A percentile compares a stretch with the other conserved stretches of the same genome.
Evolutionary conservation across 805 yeast species (phyloP).

Genomic region (Wickerhamiella nectarea): DNA sequence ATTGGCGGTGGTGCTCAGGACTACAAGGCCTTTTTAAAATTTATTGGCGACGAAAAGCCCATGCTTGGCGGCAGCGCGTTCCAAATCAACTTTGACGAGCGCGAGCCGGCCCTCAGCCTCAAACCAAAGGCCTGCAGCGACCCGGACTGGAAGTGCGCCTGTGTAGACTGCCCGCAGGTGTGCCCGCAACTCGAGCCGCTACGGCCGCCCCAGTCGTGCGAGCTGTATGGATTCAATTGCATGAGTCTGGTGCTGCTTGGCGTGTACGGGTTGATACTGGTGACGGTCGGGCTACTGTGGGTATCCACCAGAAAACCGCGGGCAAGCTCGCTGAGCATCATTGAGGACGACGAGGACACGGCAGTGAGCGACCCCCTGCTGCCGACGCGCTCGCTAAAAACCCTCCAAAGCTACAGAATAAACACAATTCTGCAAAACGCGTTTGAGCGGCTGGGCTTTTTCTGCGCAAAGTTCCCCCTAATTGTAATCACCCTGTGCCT

Average conservation of each 20-base stretch:
- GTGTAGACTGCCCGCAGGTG: slow-evolving; percentile 72
- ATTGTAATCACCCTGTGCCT: slow-evolving; percentile 34
- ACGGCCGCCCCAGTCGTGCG: slow-evolving; percentile 32
- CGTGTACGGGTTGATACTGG: slow-evolving; percentile 24
- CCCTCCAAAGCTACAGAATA: slow-evolving; percentile 27
- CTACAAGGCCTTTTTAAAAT: slow-evolving; percentile 61
- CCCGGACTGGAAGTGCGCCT: slow-evolving; percentile 49
- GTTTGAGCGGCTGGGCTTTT: slow-evolving; percentile 40
- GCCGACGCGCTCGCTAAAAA: not conserved
- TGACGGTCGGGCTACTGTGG: slow-evolving; percentile 8
- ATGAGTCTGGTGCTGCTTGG: slow-evolving; percentile 50
- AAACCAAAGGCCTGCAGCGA: slow-evolving; percentile 34
- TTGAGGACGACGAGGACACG: slow-evolving; percentile 1
- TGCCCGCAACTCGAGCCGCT: slow-evolving; percentile 58
- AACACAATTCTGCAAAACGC: slow-evolving; percentile 35
- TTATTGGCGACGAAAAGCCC: slow-evolving; percentile 90
- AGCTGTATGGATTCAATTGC: slow-evolving; percentile 54
- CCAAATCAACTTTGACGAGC: slow-evolving; percentile 59
- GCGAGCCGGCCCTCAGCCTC: not conserved
- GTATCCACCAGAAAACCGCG: slow-evolving; percentile 17
- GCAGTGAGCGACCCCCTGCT: slow-evolving; percentile 20
- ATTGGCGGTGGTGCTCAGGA: slow-evolving; percentile 94
- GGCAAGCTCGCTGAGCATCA: slow-evolving; percentile 12
- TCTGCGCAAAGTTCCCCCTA: slow-evolving; percentile 51
- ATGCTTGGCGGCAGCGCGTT: slow-evolving; percentile 90